Percentiles rank a stretch among this genome's conserved stretches.
Evolutionary conservation across 2,329 filamentous ascomycete genomes (phyloP).

Genomic region (Nemania sp.): DNA sequence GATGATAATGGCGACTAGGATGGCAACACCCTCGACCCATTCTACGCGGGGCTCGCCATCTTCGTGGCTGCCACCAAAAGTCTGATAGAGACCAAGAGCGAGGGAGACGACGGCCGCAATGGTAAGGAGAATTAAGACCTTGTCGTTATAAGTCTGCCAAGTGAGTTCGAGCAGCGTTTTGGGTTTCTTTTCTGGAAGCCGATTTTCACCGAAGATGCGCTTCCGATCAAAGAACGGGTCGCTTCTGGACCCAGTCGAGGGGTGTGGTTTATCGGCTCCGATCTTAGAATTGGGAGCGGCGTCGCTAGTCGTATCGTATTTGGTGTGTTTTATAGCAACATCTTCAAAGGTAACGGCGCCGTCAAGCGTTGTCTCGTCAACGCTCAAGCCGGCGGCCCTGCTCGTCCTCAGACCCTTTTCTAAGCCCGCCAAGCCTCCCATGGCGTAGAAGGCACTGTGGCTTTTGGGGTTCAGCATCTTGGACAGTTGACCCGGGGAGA

Average conservation of each 20-base stretch:
- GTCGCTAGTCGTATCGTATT: background rate
- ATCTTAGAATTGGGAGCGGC: background rate
- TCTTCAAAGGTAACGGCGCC: background rate
- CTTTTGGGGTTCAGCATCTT: background rate
- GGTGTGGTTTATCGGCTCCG: background rate
- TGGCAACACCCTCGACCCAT: background rate
- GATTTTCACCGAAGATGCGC: background rate
- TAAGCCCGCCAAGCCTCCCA: background rate
- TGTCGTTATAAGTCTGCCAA: background rate
- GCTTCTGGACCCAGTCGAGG: background rate
- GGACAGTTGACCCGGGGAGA: background rate
- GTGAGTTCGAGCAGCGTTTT: background rate
- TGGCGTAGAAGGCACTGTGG: background rate
- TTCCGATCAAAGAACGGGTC: background rate
- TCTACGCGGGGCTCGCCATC: background rate
- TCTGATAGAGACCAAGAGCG: background rate
- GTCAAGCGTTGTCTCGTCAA: background rate
- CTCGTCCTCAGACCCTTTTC: background rate
- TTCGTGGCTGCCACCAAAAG: background rate
- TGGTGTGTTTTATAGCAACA: background rate
- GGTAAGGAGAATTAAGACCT: background rate
- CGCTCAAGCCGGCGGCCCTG: background rate
- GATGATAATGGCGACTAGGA: background rate
- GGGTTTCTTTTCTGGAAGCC: background rate
- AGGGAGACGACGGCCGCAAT: background rate